These are phyloP conservation scores for Kluyveromyces siamensis DNA, from an alignment of 805 yeast species.

Conservation along the genomic window DNA sequence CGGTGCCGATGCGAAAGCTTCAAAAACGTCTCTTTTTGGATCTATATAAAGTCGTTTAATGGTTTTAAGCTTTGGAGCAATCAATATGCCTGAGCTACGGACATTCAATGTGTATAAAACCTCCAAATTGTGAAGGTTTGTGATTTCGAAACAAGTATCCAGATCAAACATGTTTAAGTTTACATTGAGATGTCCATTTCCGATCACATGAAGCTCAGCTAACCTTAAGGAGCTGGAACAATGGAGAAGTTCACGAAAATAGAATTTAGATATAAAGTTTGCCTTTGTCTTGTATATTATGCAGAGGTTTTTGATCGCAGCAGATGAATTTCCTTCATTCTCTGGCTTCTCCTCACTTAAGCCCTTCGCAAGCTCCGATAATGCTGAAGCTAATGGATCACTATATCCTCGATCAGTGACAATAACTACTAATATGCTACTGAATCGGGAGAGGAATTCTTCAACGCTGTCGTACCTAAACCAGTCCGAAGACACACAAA, in stretches of 20 bases:
- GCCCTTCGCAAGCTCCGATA: constrained; percentile 4
- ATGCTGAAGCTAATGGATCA: constrained; percentile 11
- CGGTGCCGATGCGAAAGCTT: constrained; percentile 11
- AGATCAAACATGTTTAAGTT: constrained; percentile 15
- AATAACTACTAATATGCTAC: constrained; percentile 15
- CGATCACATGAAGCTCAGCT: constrained; percentile 21
- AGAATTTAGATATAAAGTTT: constrained; percentile 21
- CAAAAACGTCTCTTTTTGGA: constrained; percentile 6
- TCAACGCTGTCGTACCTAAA: constrained; percentile 5
- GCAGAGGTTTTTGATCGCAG: constrained; percentile 10
- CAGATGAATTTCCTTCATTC: too few species aligned
- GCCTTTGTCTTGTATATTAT: constrained; percentile 15
- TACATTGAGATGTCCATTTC: constrained; percentile 5
- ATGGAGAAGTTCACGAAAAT: constrained; percentile 16
- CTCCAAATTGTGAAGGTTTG: constrained; percentile 14
- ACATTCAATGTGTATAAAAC: constrained; percentile 17
- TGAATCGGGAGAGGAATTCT: constrained; percentile 7
- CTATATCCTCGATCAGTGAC: constrained; percentile 16
- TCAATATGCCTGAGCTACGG: constrained; percentile 8
- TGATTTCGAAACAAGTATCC: constrained; percentile 16
- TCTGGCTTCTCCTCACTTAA: background rate
- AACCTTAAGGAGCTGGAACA: constrained; percentile 7
- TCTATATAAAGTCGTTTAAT: constrained; percentile 13
- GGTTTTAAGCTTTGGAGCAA: constrained; percentile 10
- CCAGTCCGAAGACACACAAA: constrained; percentile 8